Conservation (phyloP, 129 eudicot genomes). For the Artemisia argyi region DNA sequence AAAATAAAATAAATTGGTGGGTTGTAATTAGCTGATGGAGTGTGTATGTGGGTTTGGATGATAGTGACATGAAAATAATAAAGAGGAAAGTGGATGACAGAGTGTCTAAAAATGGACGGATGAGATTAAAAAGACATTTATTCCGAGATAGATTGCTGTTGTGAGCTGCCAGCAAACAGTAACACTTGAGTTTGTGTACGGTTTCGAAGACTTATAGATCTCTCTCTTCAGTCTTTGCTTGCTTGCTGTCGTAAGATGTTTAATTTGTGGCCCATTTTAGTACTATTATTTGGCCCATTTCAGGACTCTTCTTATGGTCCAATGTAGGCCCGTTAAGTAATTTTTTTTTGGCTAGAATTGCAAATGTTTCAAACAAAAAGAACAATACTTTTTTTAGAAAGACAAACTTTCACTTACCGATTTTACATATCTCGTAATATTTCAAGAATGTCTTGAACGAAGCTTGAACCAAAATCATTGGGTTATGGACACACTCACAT, state of each 20-base stretch:
- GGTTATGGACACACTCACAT: too few species aligned
- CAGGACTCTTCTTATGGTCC: neutral
- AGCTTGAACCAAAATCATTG: too few species aligned
- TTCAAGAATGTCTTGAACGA: too few species aligned
- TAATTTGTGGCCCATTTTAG: neutral
- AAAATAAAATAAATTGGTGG: neutral
- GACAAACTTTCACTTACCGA: too few species aligned
- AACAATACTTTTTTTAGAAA: too few species aligned
- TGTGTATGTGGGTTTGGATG: constrained; percentile 5
- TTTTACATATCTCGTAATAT: too few species aligned
- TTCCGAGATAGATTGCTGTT: constrained; percentile 24
- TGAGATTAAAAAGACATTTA: constrained; percentile 36
- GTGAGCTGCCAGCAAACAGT: constrained; percentile 11
- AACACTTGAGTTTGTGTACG: neutral
- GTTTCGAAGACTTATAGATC: neutral
- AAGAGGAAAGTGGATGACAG: constrained; percentile 37
- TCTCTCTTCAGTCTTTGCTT: neutral
- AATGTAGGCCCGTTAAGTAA: neutral
- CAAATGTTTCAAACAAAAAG: too few species aligned
- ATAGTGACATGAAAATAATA: neutral
- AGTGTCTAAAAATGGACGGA: constrained; percentile 35
- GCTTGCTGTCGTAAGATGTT: neutral
- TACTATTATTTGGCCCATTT: neutral
- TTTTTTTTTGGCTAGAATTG: neutral
- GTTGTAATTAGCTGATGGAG: neutral